Conservation (phyloP, 495 filamentous ascomycete species). For the Articulospora tetracladia region DNA sequence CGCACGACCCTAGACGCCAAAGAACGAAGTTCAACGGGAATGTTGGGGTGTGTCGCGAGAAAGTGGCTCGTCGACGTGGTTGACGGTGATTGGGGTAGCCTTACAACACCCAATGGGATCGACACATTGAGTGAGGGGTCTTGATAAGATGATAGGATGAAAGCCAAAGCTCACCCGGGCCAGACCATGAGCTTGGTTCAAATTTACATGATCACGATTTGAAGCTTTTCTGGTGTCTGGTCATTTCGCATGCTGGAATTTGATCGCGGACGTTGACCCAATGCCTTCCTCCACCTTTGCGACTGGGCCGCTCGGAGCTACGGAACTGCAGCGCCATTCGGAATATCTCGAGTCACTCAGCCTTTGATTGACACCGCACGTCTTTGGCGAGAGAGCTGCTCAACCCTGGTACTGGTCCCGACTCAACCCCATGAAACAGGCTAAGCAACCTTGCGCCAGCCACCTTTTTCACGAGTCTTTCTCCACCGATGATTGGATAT, state of each 20-base stretch:
- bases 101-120: constrained; percentile 14
- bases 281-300: no score
- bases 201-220: background rate
- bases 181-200: background rate
- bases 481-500: constrained; percentile 17
- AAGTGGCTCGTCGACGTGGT: constrained; percentile 21
- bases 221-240: background rate
- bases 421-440: constrained; percentile 22
- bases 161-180: constrained; percentile 5
- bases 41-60: constrained; percentile 9
- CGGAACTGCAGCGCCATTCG: background rate
- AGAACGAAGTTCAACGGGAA: background rate
- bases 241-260: background rate
- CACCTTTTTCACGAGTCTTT: constrained; percentile 9
- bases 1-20: constrained; percentile 18
- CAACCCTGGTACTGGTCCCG: background rate
- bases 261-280: no score
- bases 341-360: background rate
- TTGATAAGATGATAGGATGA: constrained; percentile 21
- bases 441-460: constrained; percentile 20
- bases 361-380: background rate
- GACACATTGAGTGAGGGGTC: constrained; percentile 7
- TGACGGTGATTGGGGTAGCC: constrained; percentile 20
- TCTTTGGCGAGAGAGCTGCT: no score
- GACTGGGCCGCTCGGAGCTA: background rate